Evolutionary conservation across 106 monocot species (phyloP).

Genomic region (Gastrodia elata): DNA sequence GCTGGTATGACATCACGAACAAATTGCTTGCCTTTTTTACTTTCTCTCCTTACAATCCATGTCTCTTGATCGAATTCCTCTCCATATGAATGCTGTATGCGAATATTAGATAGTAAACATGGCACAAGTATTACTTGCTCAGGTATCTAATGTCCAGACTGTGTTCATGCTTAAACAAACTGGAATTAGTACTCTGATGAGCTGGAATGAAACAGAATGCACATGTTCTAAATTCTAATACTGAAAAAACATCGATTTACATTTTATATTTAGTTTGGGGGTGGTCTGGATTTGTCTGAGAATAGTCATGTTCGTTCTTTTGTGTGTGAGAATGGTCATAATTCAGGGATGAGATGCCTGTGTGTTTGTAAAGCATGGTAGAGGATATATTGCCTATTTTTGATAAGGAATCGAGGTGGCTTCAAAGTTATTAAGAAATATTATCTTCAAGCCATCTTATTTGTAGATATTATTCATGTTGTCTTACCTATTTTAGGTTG

Average conservation of each 20-base stretch:
- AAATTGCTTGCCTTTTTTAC: neutral
- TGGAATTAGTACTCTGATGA: neutral
- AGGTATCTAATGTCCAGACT: neutral
- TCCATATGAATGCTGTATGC: neutral
- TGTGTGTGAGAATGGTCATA: slow-evolving; percentile 7
- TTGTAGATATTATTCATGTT: neutral
- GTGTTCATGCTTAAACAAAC: neutral
- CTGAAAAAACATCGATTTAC: neutral
- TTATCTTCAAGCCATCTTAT: neutral
- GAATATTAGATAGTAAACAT: too few relatives aligned
- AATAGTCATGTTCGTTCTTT: neutral
- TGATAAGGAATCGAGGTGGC: neutral
- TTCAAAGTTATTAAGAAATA: neutral
- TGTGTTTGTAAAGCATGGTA: neutral
- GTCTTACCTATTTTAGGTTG: neutral
- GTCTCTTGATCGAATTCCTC: neutral
- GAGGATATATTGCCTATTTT: neutral
- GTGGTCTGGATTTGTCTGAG: neutral
- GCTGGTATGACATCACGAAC: neutral
- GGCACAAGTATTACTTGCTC: neutral
- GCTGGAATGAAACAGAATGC: neutral
- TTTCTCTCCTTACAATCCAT: neutral
- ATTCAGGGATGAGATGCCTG: neutral
- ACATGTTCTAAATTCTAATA: neutral
- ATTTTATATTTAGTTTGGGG: neutral